These are phyloP conservation scores for Babesia bovis DNA, from an alignment of 169 alveolate species.

Conservation along the genomic window DNA sequence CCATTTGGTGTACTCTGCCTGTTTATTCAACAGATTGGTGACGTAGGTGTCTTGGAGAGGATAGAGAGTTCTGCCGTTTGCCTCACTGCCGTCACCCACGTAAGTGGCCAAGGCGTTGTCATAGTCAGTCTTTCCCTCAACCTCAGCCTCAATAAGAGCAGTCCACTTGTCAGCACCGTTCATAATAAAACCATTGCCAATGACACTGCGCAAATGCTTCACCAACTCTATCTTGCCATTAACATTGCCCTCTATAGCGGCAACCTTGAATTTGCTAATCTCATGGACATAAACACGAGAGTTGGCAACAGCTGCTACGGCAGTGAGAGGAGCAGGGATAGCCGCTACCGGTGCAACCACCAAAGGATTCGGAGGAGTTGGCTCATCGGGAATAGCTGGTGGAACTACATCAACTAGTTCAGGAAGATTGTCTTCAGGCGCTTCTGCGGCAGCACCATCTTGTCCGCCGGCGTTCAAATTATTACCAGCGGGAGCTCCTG, in stretches of 20 bases:
- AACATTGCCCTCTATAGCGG: not conserved
- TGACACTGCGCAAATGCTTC: slow-evolving; percentile 1
- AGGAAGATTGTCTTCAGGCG: not conserved
- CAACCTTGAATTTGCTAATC: not conserved
- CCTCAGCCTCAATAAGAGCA: not conserved
- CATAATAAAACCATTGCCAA: slow-evolving; percentile 1
- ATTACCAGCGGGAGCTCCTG: not conserved
- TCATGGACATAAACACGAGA: not conserved
- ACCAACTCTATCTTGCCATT: not conserved
- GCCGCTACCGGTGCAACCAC: not conserved
- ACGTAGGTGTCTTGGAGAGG: not conserved
- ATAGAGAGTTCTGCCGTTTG: not conserved
- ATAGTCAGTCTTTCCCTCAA: not conserved
- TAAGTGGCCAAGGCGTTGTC: not conserved
- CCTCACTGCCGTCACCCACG: not conserved
- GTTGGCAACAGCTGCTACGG: not conserved
- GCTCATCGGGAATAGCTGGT: not conserved
- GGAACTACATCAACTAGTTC: not conserved
- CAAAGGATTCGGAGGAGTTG: not conserved
- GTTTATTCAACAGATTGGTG: not conserved
- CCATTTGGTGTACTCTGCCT: not conserved
- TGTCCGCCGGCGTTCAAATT: not conserved
- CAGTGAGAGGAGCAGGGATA: not conserved
- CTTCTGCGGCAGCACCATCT: not conserved
- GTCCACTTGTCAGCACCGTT: not conserved